Conservation (phyloP, 192 early-diverging fungal genomes). For the Paraglomus occultum region DNA sequence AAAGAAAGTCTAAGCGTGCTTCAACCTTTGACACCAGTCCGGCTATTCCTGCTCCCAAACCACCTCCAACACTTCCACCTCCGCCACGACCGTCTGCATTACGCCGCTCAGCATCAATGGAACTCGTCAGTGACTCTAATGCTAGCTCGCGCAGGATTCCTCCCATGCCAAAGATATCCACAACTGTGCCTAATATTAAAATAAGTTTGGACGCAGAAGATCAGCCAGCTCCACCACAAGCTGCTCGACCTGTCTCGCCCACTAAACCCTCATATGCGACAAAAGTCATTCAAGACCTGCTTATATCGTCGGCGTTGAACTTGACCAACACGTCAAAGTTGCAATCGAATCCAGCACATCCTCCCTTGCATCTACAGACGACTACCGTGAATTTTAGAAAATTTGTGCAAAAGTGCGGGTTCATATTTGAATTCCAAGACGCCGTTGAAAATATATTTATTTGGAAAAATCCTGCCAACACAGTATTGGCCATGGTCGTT, state of each 20-base stretch:
- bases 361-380: constrained; percentile 60
- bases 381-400: constrained; percentile 68
- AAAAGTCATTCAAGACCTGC: constrained; percentile 39
- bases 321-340: constrained; percentile 36
- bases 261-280: constrained; percentile 29
- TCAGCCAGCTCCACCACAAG: constrained; percentile 6
- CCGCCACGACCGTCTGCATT: no score
- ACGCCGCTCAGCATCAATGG: no score
- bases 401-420: constrained; percentile 64
- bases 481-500: constrained; percentile 48
- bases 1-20: no score
- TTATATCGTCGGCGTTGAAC: constrained; percentile 49
- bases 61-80: no score
- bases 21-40: no score
- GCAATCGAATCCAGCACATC: constrained; percentile 46
- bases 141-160: no score
- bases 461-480: constrained; percentile 70
- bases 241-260: constrained; percentile 24
- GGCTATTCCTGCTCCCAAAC: no score
- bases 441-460: constrained; percentile 57
- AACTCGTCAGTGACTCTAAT: no score
- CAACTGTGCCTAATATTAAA: no score
- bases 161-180: no score
- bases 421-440: constrained; percentile 65
- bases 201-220: no score